These are phyloP conservation scores for Phytopythium helicoides DNA, from an alignment of 352 stramenopile genomes.

Conservation along the genomic window DNA sequence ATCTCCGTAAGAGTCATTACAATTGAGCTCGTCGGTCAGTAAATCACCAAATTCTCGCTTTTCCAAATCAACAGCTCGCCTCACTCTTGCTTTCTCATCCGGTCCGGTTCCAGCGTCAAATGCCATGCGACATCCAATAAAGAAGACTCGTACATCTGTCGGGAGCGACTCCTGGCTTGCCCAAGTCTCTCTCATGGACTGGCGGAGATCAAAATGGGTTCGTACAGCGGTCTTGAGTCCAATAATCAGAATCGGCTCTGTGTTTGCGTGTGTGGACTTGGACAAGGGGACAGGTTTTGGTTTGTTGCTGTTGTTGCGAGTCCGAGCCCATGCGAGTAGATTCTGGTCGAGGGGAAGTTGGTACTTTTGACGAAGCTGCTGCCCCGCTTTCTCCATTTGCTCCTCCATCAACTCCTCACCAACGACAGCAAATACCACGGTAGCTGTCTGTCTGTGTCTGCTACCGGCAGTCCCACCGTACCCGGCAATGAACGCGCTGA, in stretches of 20 bases:
- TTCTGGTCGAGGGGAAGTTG: slow-evolving; percentile 13
- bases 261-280: no score
- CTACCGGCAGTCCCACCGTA: background rate
- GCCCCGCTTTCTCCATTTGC: background rate
- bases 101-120: background rate
- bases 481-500: slow-evolving; percentile 8
- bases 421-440: background rate
- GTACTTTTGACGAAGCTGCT: slow-evolving; percentile 10
- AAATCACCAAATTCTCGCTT: slow-evolving; percentile 33
- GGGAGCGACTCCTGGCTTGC: slow-evolving; percentile 11
- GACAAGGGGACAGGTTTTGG: no score
- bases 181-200: slow-evolving; percentile 47
- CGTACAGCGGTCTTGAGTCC: slow-evolving; percentile 45
- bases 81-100: slow-evolving; percentile 7
- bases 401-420: background rate
- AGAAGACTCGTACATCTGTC: slow-evolving; percentile 23
- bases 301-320: no score
- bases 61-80: slow-evolving; percentile 20
- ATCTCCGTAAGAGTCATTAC: slow-evolving; percentile 32
- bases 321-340: slow-evolving; percentile 14
- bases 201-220: slow-evolving; percentile 22
- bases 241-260: slow-evolving; percentile 24
- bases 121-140: slow-evolving; percentile 30
- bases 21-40: slow-evolving; percentile 34
- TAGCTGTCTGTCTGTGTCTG: background rate